Percentiles rank a stretch among this genome's conserved stretches.
phyloP scores from a whole-genome alignment of 345 rosid species.

The Brassica juncea region DNA sequence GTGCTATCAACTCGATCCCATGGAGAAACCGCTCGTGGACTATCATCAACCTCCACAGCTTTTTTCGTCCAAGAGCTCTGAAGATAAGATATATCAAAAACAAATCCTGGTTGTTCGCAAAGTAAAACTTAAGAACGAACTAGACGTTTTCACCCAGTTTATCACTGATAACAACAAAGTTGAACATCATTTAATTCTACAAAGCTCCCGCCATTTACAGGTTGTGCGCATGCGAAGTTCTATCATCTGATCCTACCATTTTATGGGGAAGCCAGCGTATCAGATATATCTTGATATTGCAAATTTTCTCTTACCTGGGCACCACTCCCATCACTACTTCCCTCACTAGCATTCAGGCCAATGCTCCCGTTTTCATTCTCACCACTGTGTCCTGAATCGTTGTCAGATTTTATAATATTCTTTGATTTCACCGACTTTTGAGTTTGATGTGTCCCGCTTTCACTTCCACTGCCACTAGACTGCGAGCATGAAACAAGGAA shows the following conservation, averaged over 20 bases:
- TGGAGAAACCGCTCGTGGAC: conserved; percentile 50
- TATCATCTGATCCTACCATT: conserved; percentile 22
- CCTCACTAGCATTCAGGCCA: conserved; percentile 48
- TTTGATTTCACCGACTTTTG: conserved; percentile 54
- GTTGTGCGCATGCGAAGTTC: conserved; percentile 25
- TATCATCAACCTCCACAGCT: conserved; percentile 58
- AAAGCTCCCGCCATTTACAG: conserved; percentile 24
- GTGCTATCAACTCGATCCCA: conserved; percentile 66
- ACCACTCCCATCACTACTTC: conserved; percentile 79
- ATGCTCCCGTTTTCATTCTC: conserved; percentile 58
- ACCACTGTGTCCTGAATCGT: conserved; percentile 50
- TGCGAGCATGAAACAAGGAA: conserved; percentile 38
- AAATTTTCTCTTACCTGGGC: conserved; percentile 43
- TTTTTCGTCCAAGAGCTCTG: conserved; percentile 82
- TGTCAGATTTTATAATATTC: conserved; percentile 48
- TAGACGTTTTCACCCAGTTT: conserved; percentile 7
- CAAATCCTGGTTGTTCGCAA: neutral
- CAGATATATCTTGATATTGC: conserved; percentile 12
- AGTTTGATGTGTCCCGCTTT: conserved; percentile 65
- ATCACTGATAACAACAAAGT: conserved; percentile 12
- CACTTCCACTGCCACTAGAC: conserved; percentile 87
- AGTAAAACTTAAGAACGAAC: neutral
- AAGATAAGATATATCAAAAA: neutral
- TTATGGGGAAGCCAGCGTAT: neutral
- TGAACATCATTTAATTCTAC: conserved; percentile 15